Conservation (phyloP, 2,329 filamentous ascomycete genomes). For the Talaromyces sp. region DNA sequence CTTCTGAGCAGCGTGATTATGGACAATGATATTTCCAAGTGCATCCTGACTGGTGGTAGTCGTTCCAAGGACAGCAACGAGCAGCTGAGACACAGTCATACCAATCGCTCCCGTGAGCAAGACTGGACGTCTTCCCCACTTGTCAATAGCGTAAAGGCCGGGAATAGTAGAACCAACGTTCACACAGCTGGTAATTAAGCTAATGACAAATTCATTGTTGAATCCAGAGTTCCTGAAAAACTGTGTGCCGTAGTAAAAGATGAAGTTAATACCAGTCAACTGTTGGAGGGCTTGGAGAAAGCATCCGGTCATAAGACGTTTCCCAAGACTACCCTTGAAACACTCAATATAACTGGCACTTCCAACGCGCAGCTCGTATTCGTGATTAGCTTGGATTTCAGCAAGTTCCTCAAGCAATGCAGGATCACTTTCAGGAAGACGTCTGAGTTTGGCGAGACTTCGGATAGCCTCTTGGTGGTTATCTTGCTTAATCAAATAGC, state of each 20-base stretch:
- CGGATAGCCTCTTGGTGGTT: constrained; percentile 64
- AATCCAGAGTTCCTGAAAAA: constrained; percentile 44
- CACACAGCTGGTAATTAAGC: constrained; percentile 49
- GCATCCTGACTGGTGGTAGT: constrained; percentile 34
- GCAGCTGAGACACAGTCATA: constrained; percentile 49
- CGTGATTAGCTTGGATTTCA: constrained; percentile 55
- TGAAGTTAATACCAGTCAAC: constrained; percentile 45
- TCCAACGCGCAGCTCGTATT: constrained; percentile 65
- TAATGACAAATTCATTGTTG: constrained; percentile 47
- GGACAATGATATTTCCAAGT: constrained; percentile 31
- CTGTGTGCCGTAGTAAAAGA: constrained; percentile 44
- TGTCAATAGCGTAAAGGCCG: constrained; percentile 48
- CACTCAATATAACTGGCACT: constrained; percentile 39
- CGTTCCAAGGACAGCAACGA: constrained; percentile 49
- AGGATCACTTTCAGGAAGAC: constrained; percentile 58
- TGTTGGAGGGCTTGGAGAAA: constrained; percentile 42
- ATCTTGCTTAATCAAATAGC: constrained; percentile 65
- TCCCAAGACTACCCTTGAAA: constrained; percentile 36
- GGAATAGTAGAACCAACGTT: constrained; percentile 47
- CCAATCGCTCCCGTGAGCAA: constrained; percentile 48
- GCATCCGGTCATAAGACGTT: constrained; percentile 42
- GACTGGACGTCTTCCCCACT: constrained; percentile 49
- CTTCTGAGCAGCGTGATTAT: constrained; percentile 36
- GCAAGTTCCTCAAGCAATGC: constrained; percentile 55
- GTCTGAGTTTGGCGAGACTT: constrained; percentile 60